Conservation (phyloP, 2,329 filamentous ascomycete species). For the Talaromyces sp. region DNA sequence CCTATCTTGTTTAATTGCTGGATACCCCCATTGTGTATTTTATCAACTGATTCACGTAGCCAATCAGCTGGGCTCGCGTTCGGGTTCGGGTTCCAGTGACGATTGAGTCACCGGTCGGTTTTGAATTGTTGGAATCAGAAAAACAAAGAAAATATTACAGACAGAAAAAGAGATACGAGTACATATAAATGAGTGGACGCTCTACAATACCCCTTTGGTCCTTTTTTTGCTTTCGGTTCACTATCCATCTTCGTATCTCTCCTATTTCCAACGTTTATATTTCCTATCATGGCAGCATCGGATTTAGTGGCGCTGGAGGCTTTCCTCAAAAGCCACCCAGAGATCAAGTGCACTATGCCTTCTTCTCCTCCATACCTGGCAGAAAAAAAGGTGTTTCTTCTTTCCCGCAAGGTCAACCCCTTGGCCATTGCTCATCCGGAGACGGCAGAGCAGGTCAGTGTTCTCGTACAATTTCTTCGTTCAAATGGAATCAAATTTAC, state of each 20-base stretch:
- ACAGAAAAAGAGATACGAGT: not conserved
- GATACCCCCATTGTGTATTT: not conserved
- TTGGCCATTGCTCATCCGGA: constrained; percentile 22
- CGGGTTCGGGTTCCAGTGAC: constrained; percentile 2
- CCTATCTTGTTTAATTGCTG: too few species aligned
- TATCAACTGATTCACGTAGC: not conserved
- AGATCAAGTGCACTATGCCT: constrained; percentile 5
- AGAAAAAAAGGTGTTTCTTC: constrained; percentile 1
- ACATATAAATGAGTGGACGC: not conserved
- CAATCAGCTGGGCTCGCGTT: constrained; percentile 1
- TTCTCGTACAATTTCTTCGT: constrained; percentile 15
- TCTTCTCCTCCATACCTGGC: constrained; percentile 3
- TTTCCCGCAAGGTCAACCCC: constrained; percentile 1
- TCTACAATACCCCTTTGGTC: too few species aligned
- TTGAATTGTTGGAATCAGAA: not conserved
- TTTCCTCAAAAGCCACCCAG: constrained; percentile 3
- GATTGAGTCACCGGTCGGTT: not conserved
- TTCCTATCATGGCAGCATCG: not conserved
- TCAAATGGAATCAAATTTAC: constrained; percentile 18
- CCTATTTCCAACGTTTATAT: not conserved
- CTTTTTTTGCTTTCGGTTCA: too few species aligned
- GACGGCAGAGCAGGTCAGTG: constrained; percentile 20
- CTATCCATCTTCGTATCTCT: not conserved
- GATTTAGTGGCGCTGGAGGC: not conserved
- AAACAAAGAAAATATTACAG: not conserved